Evolutionary conservation across 2,329 filamentous ascomycete species (phyloP), one percentile per base, ranked within the genome.

Genomic region (Botrytis pseudocinerea): DNA sequence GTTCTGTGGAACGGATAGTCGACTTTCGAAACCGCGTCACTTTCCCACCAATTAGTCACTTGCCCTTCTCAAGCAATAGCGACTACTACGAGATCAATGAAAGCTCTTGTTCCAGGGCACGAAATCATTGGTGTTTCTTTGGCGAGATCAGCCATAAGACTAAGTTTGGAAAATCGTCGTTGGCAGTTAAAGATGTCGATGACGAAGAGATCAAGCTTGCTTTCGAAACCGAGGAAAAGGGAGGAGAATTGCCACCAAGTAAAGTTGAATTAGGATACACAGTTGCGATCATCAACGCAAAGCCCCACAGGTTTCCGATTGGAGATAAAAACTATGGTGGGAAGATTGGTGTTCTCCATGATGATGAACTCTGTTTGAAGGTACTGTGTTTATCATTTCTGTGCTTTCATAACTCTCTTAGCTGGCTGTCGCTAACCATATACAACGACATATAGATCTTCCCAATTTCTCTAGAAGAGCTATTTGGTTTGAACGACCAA

Each of bases 221-320:
- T 74, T 82, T 81, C 69, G 68, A 80, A 73, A 81, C 79, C 14
- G 57, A 78, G 73, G 60, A 73, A 10, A 75, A 75, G 71, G 79
- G 79, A 25, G 73, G 72, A 62, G 80, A 82, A 76, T 68, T 81
- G 20, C 66, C 40, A 69, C 75, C 73, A 71, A 40, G 69, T 40
- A n/a, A 69, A 22, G 51, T 78, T 59, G 64, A 73, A 60, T 73
- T 63, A 35, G 74, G 75, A 59, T 72, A 76, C 51, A 78, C 75
- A 5, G 60, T 77, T 57, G 76, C 74, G 51, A 74, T 78, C 44
- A 71, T 78, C n/a, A 76, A 78, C 38, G 75, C 73, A 72, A 25
- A 73, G 25, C 74, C 60, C 48, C 70, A 71, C 62, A 54, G 35
- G 62, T 78, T 76, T 46, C 46, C 59, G 38, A 69, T 59, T 60